Percentiles rank a stretch among this genome's conserved stretches.
phyloP scores from a whole-genome alignment of 225 moss, liverwort and hornwort genomes.

The Neckera pumila region DNA sequence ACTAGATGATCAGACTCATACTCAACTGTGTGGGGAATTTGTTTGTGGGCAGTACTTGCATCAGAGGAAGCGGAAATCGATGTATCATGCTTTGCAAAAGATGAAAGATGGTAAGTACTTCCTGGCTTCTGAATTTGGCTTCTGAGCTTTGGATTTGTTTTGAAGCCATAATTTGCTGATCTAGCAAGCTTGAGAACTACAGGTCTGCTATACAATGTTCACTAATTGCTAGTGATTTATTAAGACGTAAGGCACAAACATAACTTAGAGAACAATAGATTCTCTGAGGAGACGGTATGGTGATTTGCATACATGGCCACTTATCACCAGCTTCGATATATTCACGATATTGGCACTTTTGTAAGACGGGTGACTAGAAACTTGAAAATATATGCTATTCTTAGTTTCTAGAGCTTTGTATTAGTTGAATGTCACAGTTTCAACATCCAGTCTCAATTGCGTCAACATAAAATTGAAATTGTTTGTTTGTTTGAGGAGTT shows the following conservation, averaged over 20 bases:
- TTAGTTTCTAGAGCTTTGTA: neutral
- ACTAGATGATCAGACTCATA: neutral
- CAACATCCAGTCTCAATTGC: too few relatives aligned
- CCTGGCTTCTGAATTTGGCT: neutral
- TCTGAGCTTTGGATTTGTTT: neutral
- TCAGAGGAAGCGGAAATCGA: conserved; percentile 20
- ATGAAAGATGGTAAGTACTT: conserved; percentile 49
- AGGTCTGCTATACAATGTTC: neutral
- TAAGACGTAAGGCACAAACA: neutral
- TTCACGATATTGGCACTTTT: too few relatives aligned
- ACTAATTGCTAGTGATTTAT: neutral
- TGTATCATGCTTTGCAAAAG: conserved; percentile 35
- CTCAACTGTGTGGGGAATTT: neutral
- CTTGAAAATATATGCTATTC: neutral
- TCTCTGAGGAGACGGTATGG: neutral
- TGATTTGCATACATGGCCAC: neutral
- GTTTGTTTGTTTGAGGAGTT: neutral
- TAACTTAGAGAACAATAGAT: neutral
- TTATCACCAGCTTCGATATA: too few relatives aligned
- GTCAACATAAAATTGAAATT: neutral
- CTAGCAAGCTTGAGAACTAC: neutral
- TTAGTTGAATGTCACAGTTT: too few relatives aligned
- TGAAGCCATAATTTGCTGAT: neutral
- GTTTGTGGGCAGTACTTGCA: conserved; percentile 1
- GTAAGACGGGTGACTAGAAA: neutral